Base-by-base conservation (phyloP, 768 basidiomycete species). In the Russula emetica region DNA sequence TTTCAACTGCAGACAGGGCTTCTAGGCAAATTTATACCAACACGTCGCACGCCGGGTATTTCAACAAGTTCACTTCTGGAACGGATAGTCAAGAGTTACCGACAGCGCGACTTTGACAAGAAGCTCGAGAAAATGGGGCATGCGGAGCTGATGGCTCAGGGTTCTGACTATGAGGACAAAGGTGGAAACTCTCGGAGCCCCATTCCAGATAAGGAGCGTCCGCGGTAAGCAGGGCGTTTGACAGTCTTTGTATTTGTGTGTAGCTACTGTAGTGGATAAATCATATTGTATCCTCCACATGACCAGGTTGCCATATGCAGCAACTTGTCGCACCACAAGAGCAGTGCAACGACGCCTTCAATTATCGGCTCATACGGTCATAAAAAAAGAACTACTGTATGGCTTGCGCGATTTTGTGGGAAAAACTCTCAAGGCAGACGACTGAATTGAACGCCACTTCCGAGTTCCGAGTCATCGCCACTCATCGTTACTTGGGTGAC, bases 1-100 rank as follows among this genome's bases (percentile, higher is more conserved):
- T 49, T 60, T 40, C 49, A 57, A 40, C 18, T 2, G 36, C 20
- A 61, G 47, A 63, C 58, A 6, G 16, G 22, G 34, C 55, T 38
- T 53, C 5, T 53, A 95, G 96, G 96, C 53, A 90, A 89, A 78
- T 98, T 99, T 74, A 79, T 98, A 49, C 96, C 97, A 0, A 99
- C 96, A 2, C 84, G 94, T 16, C 88, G 96, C 58, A 98, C 97
- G 5, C 93, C 93, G 0, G 93, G 94, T 10, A 84, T 98, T 10
- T 97, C 94, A 11, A 99, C 97, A 0, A 96, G 94, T 0, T 88
- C 91, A 42, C 81, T 98, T 22, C 82, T 99, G 42, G 92, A 93
- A 72, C 87, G 97, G 28, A 94, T 98, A 71, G 91, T 98, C 20
- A 80, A 83, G 18, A 87, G 89, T 18, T 98, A 98, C 74, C 82